A percentile compares a stretch with the other conserved stretches of the same genome.
phyloP scores from a whole-genome alignment of 805 yeast genomes.

The Kurtzmaniella fragi region DNA sequence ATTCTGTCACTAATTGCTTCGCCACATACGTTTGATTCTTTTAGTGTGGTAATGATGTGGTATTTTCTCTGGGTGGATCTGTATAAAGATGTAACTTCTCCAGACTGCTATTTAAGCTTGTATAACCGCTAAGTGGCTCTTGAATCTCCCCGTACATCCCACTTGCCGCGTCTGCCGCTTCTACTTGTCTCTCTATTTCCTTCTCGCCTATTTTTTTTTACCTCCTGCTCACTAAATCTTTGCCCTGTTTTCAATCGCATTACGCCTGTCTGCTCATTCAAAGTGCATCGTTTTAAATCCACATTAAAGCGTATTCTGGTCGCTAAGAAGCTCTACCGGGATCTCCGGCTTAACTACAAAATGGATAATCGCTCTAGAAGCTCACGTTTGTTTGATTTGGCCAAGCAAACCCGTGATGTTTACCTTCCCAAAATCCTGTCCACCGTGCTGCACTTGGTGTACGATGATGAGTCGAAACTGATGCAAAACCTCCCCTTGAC shows the following conservation, averaged over 20 bases:
- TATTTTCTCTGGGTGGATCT: no score
- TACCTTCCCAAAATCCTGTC: constrained; percentile 50
- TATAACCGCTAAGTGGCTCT: background rate
- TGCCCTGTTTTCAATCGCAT: constrained; percentile 15
- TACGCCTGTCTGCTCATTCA: constrained; percentile 9
- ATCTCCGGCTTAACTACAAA: constrained; percentile 6
- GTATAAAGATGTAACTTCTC: no score
- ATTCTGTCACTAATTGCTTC: no score
- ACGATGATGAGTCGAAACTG: constrained; percentile 18
- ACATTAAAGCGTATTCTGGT: no score
- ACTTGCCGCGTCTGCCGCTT: no score
- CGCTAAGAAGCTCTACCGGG: constrained; percentile 6
- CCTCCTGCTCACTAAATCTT: constrained; percentile 2
- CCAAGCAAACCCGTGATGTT: constrained; percentile 51
- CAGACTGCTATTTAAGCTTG: no score
- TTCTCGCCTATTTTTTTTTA: background rate
- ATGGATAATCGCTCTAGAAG: constrained; percentile 25
- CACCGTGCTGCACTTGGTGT: constrained; percentile 37
- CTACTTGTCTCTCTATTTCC: background rate
- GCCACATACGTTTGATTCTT: no score
- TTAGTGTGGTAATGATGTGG: no score
- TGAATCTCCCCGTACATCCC: background rate
- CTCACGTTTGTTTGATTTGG: constrained; percentile 45
- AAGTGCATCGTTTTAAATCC: constrained; percentile 3
- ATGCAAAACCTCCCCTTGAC: background rate